A percentile compares a stretch with the other conserved stretches of the same genome.
These are phyloP conservation scores for Hansenula lynferdii DNA, from an alignment of 1,139 yeast species.

Conservation along the genomic window DNA sequence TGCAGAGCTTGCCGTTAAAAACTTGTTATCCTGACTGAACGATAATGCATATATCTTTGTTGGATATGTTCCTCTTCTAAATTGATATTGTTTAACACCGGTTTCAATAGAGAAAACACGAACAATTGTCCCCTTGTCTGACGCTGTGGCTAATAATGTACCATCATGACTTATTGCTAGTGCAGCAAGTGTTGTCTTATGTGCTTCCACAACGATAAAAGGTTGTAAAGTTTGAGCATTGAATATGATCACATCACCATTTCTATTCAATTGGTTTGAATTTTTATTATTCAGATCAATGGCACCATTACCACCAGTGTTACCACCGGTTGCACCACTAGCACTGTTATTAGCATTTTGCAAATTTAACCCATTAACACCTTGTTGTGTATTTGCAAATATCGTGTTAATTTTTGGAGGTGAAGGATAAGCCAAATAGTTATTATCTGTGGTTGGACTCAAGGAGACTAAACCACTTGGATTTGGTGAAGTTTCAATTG, in stretches of 20 bases:
- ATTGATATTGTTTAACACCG: constrained; percentile 81
- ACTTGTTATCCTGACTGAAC: constrained; percentile 70
- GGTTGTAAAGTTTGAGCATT: constrained; percentile 79
- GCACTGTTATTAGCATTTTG: background rate
- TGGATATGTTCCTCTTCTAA: constrained; percentile 92
- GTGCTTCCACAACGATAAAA: constrained; percentile 87
- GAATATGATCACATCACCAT: constrained; percentile 91
- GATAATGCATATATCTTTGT: constrained; percentile 81
- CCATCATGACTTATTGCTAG: constrained; percentile 80
- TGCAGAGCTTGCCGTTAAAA: constrained; percentile 81
- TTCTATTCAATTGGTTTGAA: constrained; percentile 27
- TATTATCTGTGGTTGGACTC: constrained; percentile 59
- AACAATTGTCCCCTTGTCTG: constrained; percentile 92
- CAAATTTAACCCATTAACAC: background rate
- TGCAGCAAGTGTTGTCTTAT: constrained; percentile 79
- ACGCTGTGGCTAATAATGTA: constrained; percentile 81
- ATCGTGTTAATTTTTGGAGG: constrained; percentile 40
- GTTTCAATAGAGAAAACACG: constrained; percentile 82
- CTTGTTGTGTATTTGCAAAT: constrained; percentile 15
- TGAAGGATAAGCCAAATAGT: constrained; percentile 83
- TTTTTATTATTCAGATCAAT: constrained; percentile 25
- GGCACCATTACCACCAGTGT: constrained; percentile 7
- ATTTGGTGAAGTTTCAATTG: constrained; percentile 81
- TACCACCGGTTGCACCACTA: constrained; percentile 24
- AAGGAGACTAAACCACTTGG: constrained; percentile 50